Evolutionary conservation across 148 eudicot genomes (phyloP), one percentile per base, ranked within the genome.

Genomic region (Cornus kousa): DNA sequence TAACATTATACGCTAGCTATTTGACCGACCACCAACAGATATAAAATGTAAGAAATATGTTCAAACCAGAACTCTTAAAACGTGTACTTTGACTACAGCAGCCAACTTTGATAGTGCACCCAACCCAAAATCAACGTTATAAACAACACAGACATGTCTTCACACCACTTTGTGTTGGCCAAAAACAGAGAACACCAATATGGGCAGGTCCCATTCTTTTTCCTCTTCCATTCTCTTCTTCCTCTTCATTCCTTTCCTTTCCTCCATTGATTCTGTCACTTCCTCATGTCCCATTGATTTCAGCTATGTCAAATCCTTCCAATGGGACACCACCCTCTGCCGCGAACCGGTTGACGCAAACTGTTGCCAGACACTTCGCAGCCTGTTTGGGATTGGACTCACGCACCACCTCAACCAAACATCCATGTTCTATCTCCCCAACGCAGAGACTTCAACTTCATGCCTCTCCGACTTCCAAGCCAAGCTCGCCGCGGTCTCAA

Each of bases 321-420:
- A 91, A 82, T 91, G 94, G 94, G 86, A 85, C 80, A 79, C 83
- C 0, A 81, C 88, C 19, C 67, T 71, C 11, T 89, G 95, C 81
- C 75, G 35, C 5, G 68, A 69, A 19, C 68, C 83, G 14, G 48
- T 74, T 5, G 79, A 85, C 24, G 84, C 68, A 28, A 67, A 82
- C 7, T 91, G 95, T 77, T 91, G 95, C 71, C 87, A 88, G 74
- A 87, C 91, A 11, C 86, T 91, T 9, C 72, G 83, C 3, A 88
- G 90, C 80, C 67, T 91, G 48, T 80, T 89, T 67, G 93, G 95
- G 20, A 72, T 91, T 33, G 93, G 93, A 53, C 85, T 91, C 1
- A 79, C 95, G 4, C 68, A 74, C n/a, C 71, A 91, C 84, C 91
- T 91, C 20, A 85, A 87, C 33, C 67, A 83, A 35, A 80, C 87